A percentile compares a stretch with the other conserved stretches of the same genome.
phyloP scores from a whole-genome alignment of 371 early-diverging fungal genomes.

The Mortierella sp. region DNA sequence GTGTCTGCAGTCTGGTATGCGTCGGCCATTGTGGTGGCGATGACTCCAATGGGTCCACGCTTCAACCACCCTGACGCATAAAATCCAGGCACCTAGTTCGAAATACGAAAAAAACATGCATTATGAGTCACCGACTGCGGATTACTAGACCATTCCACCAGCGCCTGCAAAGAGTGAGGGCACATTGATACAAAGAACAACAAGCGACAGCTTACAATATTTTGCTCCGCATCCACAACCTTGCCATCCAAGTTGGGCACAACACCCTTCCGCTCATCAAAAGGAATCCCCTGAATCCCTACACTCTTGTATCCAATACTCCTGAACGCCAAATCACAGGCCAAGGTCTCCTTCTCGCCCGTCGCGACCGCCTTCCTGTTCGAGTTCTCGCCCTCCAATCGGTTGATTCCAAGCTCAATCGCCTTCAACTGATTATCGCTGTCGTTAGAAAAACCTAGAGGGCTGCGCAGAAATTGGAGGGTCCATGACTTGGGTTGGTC shows the following conservation, averaged over 20 bases:
- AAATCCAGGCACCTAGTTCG: slow-evolving; percentile 67
- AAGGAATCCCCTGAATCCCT: slow-evolving; percentile 82
- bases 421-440: slow-evolving; percentile 23
- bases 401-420: slow-evolving; percentile 79
- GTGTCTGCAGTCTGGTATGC: slow-evolving; percentile 91
- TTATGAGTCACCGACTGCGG: slow-evolving; percentile 13
- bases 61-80: slow-evolving; percentile 97
- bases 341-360: slow-evolving; percentile 64
- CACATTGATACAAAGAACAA: not conserved
- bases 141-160: not conserved
- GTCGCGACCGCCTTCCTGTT: slow-evolving; percentile 71
- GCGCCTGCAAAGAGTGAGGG: not conserved
- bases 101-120: not conserved
- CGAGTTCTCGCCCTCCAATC: slow-evolving; percentile 71
- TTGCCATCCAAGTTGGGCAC: slow-evolving; percentile 88
- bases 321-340: slow-evolving; percentile 78
- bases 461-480: slow-evolving; percentile 83
- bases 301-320: slow-evolving; percentile 92
- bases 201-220: slow-evolving; percentile 50
- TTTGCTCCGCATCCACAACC: slow-evolving; percentile 67
- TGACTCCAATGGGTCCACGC: slow-evolving; percentile 94
- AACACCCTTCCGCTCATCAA: slow-evolving; percentile 75
- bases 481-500: slow-evolving; percentile 76
- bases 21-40: slow-evolving; percentile 95
- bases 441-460: slow-evolving; percentile 63